Evolutionary conservation across 2,329 filamentous ascomycete genomes (phyloP), one percentile per base, ranked within the genome.

Genomic region (Cercospora janseana): DNA sequence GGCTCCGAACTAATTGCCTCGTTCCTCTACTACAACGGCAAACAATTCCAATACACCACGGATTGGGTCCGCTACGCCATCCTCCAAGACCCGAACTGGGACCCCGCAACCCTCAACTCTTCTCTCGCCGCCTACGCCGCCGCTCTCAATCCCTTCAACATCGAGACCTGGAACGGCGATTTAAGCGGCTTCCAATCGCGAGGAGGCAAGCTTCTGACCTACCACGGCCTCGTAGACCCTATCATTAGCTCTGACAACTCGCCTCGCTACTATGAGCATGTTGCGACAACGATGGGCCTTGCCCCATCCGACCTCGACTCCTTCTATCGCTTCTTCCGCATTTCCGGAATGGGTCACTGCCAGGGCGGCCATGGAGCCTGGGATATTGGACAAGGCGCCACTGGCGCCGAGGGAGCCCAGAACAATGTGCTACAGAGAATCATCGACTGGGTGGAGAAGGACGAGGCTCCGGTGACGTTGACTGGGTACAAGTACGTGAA

Each of bases 271-370:
- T 77, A 77, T 59, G 64, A 75, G 27, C 64, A 74, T 72, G 6
- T 63, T 58, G 4, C 29, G 2, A 54, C 62, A 20, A 75, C 71
- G 0, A 75, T 78, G 73, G 77, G 76, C 61, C 67, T 72, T 3
- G 68, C 68, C 7, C 63, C 70, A 5, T 58, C 66, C 4, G 70
- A 74, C 2, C 65, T 81, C 4, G 62, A 70, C 26, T 73, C 77
- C 15, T 82, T 76, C 70, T 82, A 77, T 56, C 71, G 77, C 34
- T 75, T 71, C 62, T 80, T 80, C 66, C 68, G 69, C 12, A 74
- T 74, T 60, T 73, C 61, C 46, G 79, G 78, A 3, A 75, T 78
- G 65, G 66, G 60, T 3, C 78, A 80, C 60, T 80, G 77, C 56
- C 35, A 52, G 24, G 71, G 72, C 4, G 79, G 79, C 0, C 61